A percentile compares a stretch with the other conserved stretches of the same genome.
Evolutionary conservation across 2,329 filamentous ascomycete species (phyloP).

Genomic region (Ambrosiella beaveri): DNA sequence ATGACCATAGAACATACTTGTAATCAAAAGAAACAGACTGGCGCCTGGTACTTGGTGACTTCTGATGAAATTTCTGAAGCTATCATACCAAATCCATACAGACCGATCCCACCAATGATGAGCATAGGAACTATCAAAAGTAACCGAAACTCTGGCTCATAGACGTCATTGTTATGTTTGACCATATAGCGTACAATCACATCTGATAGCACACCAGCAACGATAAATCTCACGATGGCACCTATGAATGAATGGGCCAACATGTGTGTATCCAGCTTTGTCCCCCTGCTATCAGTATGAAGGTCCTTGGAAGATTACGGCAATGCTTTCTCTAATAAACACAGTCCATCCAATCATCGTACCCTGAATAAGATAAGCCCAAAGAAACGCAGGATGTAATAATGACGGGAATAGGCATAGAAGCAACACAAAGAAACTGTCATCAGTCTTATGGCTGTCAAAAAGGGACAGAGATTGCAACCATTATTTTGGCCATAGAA

Average conservation of each 20-base stretch:
- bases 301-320: slow-evolving; percentile 64
- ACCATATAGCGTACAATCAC: slow-evolving; percentile 54
- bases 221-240: slow-evolving; percentile 55
- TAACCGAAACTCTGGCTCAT: slow-evolving; percentile 83
- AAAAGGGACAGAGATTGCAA: slow-evolving; percentile 48
- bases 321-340: slow-evolving; percentile 70
- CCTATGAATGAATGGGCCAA: slow-evolving; percentile 75
- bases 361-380: slow-evolving; percentile 66
- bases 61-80: slow-evolving; percentile 36
- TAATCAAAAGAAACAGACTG: slow-evolving; percentile 67
- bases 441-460: slow-evolving; percentile 66
- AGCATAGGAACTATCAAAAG: slow-evolving; percentile 69
- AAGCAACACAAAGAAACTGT: slow-evolving; percentile 47
- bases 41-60: slow-evolving; percentile 53
- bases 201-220: slow-evolving; percentile 63
- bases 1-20: slow-evolving; percentile 84
- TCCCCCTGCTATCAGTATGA: slow-evolving; percentile 70
- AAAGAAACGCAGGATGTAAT: slow-evolving; percentile 69
- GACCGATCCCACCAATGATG: slow-evolving; percentile 55
- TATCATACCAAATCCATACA: slow-evolving; percentile 73
- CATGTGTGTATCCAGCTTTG: slow-evolving; percentile 72
- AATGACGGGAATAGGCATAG: slow-evolving; percentile 70
- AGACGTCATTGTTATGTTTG: slow-evolving; percentile 57
- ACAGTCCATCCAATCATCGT: slow-evolving; percentile 91
- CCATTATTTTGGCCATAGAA: slow-evolving; percentile 33